Evolutionary conservation across 2,329 filamentous ascomycete species (phyloP).

Genomic region (Emmonsia crescens): DNA sequence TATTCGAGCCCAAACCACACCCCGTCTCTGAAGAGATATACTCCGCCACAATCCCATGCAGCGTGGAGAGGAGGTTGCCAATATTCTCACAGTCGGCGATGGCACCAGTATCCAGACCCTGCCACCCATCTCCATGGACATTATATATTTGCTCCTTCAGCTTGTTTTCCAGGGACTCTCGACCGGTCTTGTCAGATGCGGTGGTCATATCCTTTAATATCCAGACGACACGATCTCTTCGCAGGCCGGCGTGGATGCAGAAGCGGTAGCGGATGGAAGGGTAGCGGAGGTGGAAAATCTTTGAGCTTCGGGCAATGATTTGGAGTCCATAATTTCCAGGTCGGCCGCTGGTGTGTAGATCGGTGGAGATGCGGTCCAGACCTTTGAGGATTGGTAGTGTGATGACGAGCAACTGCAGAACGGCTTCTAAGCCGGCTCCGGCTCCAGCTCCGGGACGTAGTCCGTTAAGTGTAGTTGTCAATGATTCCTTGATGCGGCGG

Average conservation of each 20-base stretch:
- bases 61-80: constrained; percentile 21
- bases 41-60: constrained; percentile 9
- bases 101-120: constrained; percentile 29
- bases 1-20: neutral
- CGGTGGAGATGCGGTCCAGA: constrained; percentile 26
- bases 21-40: constrained; percentile 4
- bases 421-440: constrained; percentile 21
- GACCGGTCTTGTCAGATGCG: constrained; percentile 11
- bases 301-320: constrained; percentile 27
- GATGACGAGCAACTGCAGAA: constrained; percentile 23
- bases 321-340: constrained; percentile 18
- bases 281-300: constrained; percentile 27
- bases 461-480: constrained; percentile 27
- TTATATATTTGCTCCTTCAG: constrained; percentile 26
- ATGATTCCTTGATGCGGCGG: constrained; percentile 30
- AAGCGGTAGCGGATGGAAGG: constrained; percentile 24
- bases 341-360: constrained; percentile 15
- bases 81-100: constrained; percentile 25
- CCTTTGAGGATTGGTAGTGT: constrained; percentile 30
- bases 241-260: constrained; percentile 20
- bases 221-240: constrained; percentile 25
- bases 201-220: constrained; percentile 23
- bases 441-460: constrained; percentile 16
- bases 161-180: constrained; percentile 13
- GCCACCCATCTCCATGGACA: constrained; percentile 30